Conservation (phyloP, 106 monocot genomes). For the Allium cepa region DNA sequence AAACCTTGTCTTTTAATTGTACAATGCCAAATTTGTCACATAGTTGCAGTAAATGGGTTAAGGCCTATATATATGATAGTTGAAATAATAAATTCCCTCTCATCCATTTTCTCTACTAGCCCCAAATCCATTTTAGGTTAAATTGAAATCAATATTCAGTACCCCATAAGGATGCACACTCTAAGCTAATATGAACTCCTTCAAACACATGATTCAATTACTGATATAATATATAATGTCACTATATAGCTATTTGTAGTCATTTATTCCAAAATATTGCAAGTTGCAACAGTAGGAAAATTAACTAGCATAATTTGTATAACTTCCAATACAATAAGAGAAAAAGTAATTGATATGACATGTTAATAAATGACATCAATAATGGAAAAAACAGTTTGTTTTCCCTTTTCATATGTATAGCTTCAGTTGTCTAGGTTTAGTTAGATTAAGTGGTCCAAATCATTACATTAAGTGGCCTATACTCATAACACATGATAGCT, state of each 20-base stretch:
- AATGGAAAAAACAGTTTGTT: no score
- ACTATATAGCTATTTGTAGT: background rate
- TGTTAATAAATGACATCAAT: no score
- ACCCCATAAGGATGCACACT: background rate
- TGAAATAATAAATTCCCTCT: background rate
- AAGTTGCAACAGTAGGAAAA: background rate
- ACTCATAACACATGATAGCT: no score
- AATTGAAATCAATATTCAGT: background rate
- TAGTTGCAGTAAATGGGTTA: background rate
- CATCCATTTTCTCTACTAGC: background rate
- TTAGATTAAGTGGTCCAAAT: no score
- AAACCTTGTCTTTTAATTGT: background rate
- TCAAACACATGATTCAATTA: background rate
- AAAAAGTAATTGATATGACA: no score
- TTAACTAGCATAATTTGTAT: no score
- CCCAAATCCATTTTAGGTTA: background rate
- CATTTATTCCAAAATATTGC: background rate
- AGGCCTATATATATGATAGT: background rate
- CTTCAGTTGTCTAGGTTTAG: no score
- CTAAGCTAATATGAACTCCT: background rate
- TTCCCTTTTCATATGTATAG: no score
- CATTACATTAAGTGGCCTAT: no score
- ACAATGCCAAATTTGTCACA: background rate
- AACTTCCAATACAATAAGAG: no score
- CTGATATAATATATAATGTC: background rate